Evolutionary conservation across 495 filamentous ascomycete genomes (phyloP).

Genomic region (Evansstolkia leycettana): DNA sequence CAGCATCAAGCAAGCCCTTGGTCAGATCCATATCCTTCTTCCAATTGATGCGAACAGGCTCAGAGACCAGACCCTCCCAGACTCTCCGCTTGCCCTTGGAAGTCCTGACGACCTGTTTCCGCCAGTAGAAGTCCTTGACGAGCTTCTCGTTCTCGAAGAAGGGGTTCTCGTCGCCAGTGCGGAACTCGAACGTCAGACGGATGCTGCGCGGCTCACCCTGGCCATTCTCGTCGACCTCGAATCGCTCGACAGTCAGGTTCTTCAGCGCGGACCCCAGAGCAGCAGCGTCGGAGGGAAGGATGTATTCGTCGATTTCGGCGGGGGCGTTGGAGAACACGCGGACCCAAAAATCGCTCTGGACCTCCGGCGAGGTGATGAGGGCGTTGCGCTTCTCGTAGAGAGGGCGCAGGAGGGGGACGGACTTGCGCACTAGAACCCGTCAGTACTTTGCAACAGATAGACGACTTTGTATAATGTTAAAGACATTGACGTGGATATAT

Average conservation of each 20-base stretch:
- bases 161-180: conserved; percentile 45
- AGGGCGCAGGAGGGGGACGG: conserved; percentile 29
- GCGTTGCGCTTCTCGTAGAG: conserved; percentile 63
- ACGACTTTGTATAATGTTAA: no score
- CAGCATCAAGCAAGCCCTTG: conserved; percentile 61
- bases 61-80: conserved; percentile 63
- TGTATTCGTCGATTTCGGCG: conserved; percentile 69
- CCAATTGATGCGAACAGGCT: conserved; percentile 82
- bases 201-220: conserved; percentile 37
- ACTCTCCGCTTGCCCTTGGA: conserved; percentile 36
- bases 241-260: conserved; percentile 55
- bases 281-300: conserved; percentile 63
- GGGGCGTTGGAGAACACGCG: conserved; percentile 77
- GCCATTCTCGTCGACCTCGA: conserved; percentile 54
- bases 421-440: conserved; percentile 19
- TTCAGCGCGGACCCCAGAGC: conserved; percentile 50
- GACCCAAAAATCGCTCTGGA: conserved; percentile 67
- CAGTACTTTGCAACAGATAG: conserved; percentile 1
- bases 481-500: no score
- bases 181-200: conserved; percentile 33
- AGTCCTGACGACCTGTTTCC: conserved; percentile 32
- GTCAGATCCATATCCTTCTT: conserved; percentile 76
- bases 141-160: conserved; percentile 62
- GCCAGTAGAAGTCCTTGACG: conserved; percentile 84
- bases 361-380: conserved; percentile 48